Base-by-base conservation (phyloP, 306 rosid species). In the Acacia melanoxylon region DNA sequence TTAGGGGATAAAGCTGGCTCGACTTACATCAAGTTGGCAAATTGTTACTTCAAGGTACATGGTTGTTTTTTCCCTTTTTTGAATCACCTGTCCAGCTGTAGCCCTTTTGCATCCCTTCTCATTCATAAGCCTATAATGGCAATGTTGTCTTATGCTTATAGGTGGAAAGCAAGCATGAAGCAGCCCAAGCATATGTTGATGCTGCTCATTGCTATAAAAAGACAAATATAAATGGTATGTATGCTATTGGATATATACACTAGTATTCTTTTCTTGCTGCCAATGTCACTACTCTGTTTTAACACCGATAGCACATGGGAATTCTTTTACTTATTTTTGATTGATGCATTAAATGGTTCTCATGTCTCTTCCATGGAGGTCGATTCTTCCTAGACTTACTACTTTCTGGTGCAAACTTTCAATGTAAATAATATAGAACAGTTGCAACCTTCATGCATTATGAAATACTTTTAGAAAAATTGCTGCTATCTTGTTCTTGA, bases 1-100 rank as follows among this genome's bases (percentile, higher is more conserved):
- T 76, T 86, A 96, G 99, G 97, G 98, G 97, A 93, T 61, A 92
- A 88, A 86, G 98, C 98, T 59, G 99, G 98, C 75, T 62, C 97
- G 66, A 83, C 90, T 2, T 96, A 92, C 72, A 33, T 91, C 63
- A 93, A 92, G 88, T 83, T 96, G 83, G 98, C 97, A 40, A 89
- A 87, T 85, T 96, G 99, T 70, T 90, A 96, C 87, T 29, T 96
- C 85, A 96, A 93, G 96, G 99, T 91, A 75, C 68, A 77, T 44
- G 27, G 8, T 5, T 73, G 77, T 33, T 20, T 41, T 35, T 31
- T 22, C 17, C 19, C 14, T 22, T 35, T 41, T 62, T 62, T 1
- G 45, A 17, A 72, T 69, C 31, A 54, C 17, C 52, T 33, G 3
- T 37, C 49, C 48, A 27, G 44, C 2, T 41, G 66, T 83, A 77